Evolutionary conservation across 495 filamentous ascomycete species (phyloP), one percentile per base, ranked within the genome.

Genomic region (Viridothelium virens): DNA sequence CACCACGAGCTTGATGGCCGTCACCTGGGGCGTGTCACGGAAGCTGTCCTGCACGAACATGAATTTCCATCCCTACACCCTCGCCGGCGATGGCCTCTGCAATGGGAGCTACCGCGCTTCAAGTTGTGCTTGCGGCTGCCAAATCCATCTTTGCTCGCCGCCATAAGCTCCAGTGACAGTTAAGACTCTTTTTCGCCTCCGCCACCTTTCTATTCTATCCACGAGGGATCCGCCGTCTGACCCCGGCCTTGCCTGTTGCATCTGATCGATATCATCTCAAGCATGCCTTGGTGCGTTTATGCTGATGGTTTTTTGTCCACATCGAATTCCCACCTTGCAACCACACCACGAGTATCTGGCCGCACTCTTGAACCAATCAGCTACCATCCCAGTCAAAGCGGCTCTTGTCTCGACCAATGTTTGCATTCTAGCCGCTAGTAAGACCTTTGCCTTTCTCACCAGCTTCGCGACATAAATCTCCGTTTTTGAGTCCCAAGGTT

Each of bases 201-300:
- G 25, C 25, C 25, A 25, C 25, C 25, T 25, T 25, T 25, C 25
- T 25, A 25, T 25, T 25, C 25, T 25, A 25, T 6, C 53, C 53
- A 59, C 31, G 53, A 59, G 31, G 53, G 18, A n/a, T 36, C n/a
- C 18, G 53, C 53, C 53, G 18, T 36, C 31, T 59, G 53, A 59
- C 53, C 53, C 53, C 31, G 53, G 53, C 31, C 31, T 33, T 18
- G 3, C 7, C 31, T 14, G 53, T 59, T 14, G 25, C 53, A 59
- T 59, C 53, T 59, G 53, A 59, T 59, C 53, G 53, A 34, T 59
- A 59, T 59, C 53, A 59, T 59, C 53, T 59, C 53, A 59, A 59
- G 53, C 53, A 59, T 59, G 53, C 53, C 53, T 59, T 59, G 53
- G 53, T 59, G 53, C 53, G 31, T 31, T 59, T 59, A 5, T 5